Base-by-base conservation (phyloP, 2,329 filamentous ascomycete species). In the Whalleya microplaca region DNA sequence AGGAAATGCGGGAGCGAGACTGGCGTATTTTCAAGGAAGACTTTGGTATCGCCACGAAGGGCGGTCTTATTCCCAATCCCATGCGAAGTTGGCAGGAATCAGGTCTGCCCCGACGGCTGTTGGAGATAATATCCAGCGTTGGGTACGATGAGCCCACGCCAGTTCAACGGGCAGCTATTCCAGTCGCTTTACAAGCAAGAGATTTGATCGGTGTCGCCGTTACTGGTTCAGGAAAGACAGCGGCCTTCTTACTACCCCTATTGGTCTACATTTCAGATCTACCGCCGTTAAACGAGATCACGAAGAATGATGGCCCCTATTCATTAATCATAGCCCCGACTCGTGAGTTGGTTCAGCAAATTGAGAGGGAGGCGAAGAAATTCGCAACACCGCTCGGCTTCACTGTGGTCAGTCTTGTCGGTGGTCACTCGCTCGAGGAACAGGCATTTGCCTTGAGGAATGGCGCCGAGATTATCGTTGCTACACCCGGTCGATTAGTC, bases 11-110 rank as follows among this genome's bases (percentile, higher is more conserved):
- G 61, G 93, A 98, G 76, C 84, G 95, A 72, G 95, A 99, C 75
- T 99, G 95, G 95, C 91, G 95, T 71, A 98, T 99, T 67, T 97
- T 99, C 86, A 99, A 98, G 76, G 95, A 98, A 74, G 93, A 99
- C 75, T 98, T 96, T 78, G 96, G 95, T 66, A 99, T 99, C 71
- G 83, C 89, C 41, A 97, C 92, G 8, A 98, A 96, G 74, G 95
- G 95, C 55, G 94, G 94, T 43, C 83, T 84, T 21, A 92, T 98
- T 53, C 95, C 95, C 0, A 94, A 98, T 68, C 95, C 95, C 0
- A 98, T 99, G 93, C 92, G 95, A 48, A 92, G 82, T 65, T 99
- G 95, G 95, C 72, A 84, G 45, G 95, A 99, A 74, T 96, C 93
- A 2, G 82, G 82, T 5, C 80, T 99, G 41, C 93, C 95, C 2